These are phyloP conservation scores for Drechslerella dactyloides DNA, from an alignment of 2,329 filamentous ascomycete genomes.

Conservation along the genomic window DNA sequence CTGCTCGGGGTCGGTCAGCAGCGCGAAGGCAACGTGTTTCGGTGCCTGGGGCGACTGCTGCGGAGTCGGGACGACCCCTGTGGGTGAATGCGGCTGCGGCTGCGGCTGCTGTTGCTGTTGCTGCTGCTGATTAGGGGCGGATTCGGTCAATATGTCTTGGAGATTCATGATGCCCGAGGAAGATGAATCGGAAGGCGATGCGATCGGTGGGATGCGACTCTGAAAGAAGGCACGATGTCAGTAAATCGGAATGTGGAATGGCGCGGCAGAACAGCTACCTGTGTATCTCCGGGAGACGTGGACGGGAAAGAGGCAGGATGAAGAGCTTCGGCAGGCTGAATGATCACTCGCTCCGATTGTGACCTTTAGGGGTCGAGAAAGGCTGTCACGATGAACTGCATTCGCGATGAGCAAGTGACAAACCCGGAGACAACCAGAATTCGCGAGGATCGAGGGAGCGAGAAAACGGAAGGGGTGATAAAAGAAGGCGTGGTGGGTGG, in stretches of 20 bases:
- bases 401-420: slow-evolving; percentile 47
- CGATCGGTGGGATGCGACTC: slow-evolving; percentile 46
- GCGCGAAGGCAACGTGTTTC: slow-evolving; percentile 54
- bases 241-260: slow-evolving; percentile 9
- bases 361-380: slow-evolving; percentile 43
- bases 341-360: slow-evolving; percentile 47
- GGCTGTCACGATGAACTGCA: slow-evolving; percentile 48
- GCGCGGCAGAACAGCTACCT: slow-evolving; percentile 17
- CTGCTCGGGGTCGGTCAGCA: slow-evolving; percentile 52
- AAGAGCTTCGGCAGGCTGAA: slow-evolving; percentile 28
- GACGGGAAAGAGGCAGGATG: slow-evolving; percentile 16
- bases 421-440: slow-evolving; percentile 26
- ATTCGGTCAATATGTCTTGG: slow-evolving; percentile 53
- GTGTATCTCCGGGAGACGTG: slow-evolving; percentile 16
- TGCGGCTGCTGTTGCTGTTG: neutral
- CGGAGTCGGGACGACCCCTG: slow-evolving; percentile 45
- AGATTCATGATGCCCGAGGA: slow-evolving; percentile 53
- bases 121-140: slow-evolving; percentile 24
- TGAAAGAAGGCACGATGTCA: slow-evolving; percentile 6
- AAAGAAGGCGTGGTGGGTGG: slow-evolving; percentile 11
- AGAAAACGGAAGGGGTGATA: slow-evolving; percentile 18
- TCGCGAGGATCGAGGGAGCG: slow-evolving; percentile 14
- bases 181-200: slow-evolving; percentile 27
- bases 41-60: slow-evolving; percentile 52
- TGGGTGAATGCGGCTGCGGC: slow-evolving; percentile 18